A percentile compares a stretch with the other conserved stretches of the same genome.
Conservation (phyloP, 2,329 filamentous ascomycete genomes). For the Alternaria sp. region DNA sequence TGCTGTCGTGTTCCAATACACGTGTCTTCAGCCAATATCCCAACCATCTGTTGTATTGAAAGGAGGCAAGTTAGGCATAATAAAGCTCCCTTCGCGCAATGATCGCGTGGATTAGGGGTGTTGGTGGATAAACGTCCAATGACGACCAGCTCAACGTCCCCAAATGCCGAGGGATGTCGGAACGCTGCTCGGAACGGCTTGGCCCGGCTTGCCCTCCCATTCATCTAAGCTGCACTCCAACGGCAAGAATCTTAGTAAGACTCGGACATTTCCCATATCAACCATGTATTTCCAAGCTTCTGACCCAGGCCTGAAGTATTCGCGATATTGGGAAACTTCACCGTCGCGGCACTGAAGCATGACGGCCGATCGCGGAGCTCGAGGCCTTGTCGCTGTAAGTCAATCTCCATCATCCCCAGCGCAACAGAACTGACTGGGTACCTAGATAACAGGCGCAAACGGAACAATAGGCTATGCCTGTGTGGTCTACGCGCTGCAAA, state of each 20-base stretch:
- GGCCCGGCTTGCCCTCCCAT: not conserved
- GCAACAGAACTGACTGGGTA: not conserved
- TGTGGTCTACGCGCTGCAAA: slow-evolving; percentile 32
- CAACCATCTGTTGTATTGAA: not conserved
- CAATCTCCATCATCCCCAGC: not conserved
- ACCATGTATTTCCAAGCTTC: not conserved
- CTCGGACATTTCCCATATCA: not conserved
- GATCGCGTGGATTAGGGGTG: not conserved
- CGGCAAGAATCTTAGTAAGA: slow-evolving; percentile 8
- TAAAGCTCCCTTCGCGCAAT: not conserved
- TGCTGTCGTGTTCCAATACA: not conserved
- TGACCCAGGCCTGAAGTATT: not conserved
- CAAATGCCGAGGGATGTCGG: slow-evolving; percentile 2
- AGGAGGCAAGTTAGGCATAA: not conserved
- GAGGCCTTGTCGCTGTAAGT: slow-evolving; percentile 36
- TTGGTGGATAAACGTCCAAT: not conserved
- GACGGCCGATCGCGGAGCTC: slow-evolving; percentile 10
- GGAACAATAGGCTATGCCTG: slow-evolving; percentile 45
- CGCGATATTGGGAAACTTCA: not conserved
- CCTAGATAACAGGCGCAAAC: slow-evolving; percentile 45
- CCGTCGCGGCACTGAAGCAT: slow-evolving; percentile 10
- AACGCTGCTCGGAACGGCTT: slow-evolving; percentile 11
- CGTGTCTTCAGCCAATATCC: not conserved
- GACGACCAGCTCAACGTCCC: slow-evolving; percentile 10
- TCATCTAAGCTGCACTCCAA: slow-evolving; percentile 3